These are phyloP conservation scores for Aspergillus funiculosus DNA, from an alignment of 495 filamentous ascomycete species.

Conservation along the genomic window DNA sequence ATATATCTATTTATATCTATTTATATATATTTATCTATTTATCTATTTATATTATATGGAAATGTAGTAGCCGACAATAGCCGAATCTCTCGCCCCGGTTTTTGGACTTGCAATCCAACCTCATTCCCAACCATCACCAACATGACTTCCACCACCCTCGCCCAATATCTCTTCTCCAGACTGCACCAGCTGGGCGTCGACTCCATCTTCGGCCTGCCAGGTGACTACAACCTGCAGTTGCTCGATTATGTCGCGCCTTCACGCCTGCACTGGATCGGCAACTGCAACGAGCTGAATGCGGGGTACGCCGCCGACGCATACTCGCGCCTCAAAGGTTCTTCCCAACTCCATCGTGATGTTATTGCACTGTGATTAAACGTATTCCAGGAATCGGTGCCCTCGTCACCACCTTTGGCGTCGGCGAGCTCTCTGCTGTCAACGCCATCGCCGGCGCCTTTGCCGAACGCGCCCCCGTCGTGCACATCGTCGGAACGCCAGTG, in stretches of 20 bases:
- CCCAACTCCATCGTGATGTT: background rate
- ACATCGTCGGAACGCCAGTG: constrained; percentile 61
- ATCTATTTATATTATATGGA: too few relatives aligned
- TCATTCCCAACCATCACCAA: too few relatives aligned
- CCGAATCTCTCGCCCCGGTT: too few relatives aligned
- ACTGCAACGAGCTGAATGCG: constrained; percentile 73
- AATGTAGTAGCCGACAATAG: too few relatives aligned
- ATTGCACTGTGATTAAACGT: background rate
- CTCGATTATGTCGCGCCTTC: constrained; percentile 59
- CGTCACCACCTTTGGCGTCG: constrained; percentile 74
- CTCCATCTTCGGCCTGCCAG: constrained; percentile 61
- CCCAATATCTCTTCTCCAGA: constrained; percentile 61
- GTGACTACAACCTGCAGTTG: constrained; percentile 65
- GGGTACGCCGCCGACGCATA: constrained; percentile 79
- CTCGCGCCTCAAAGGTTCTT: constrained; percentile 63
- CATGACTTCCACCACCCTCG: constrained; percentile 25
- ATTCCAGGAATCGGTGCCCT: constrained; percentile 39
- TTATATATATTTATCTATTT: too few relatives aligned
- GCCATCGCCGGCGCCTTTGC: constrained; percentile 65
- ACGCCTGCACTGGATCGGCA: constrained; percentile 68
- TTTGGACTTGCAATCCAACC: too few relatives aligned
- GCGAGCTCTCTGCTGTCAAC: constrained; percentile 70
- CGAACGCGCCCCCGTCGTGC: constrained; percentile 71
- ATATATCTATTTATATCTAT: too few relatives aligned
- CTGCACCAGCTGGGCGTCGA: constrained; percentile 61